These are phyloP conservation scores for Rhynchospora breviuscula DNA, from an alignment of 176 grass and related monocot species.

Conservation along the genomic window DNA sequence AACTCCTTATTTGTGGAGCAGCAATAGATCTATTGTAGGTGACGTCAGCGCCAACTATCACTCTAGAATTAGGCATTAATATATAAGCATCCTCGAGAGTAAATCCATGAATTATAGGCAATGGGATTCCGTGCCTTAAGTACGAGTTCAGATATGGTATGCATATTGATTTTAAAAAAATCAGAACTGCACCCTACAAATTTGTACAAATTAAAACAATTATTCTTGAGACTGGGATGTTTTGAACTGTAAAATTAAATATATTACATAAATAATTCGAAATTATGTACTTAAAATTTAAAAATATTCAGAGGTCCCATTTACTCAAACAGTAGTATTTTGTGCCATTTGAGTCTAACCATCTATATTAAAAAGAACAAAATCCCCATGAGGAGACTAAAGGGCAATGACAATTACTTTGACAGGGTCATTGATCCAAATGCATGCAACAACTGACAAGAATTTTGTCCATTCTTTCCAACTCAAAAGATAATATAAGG, in stretches of 20 bases:
- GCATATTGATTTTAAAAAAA: conserved; percentile 61
- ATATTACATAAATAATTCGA: background rate
- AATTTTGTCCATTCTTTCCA: background rate
- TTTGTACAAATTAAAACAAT: conserved; percentile 18
- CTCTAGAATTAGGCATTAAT: conserved; percentile 44
- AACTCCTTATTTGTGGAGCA: background rate
- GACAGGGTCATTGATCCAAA: background rate
- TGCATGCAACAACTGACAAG: background rate
- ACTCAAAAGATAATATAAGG: background rate
- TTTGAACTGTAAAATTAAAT: background rate
- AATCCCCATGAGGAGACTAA: background rate
- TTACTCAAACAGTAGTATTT: background rate
- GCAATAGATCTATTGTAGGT: conserved; percentile 27
- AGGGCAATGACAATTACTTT: background rate
- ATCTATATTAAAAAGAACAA: background rate
- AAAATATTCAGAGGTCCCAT: background rate
- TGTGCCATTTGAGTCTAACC: background rate
- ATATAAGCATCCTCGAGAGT: conserved; percentile 61
- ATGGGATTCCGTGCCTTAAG: conserved; percentile 50
- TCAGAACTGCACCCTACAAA: conserved; percentile 43
- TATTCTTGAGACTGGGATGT: background rate
- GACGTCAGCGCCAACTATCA: conserved; percentile 71
- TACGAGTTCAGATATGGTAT: conserved; percentile 78
- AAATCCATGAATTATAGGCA: conserved; percentile 73
- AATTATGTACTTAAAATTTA: background rate